Base-by-base conservation (phyloP, 1,284 basidiomycete genomes). In the Takashimella tepidaria region DNA sequence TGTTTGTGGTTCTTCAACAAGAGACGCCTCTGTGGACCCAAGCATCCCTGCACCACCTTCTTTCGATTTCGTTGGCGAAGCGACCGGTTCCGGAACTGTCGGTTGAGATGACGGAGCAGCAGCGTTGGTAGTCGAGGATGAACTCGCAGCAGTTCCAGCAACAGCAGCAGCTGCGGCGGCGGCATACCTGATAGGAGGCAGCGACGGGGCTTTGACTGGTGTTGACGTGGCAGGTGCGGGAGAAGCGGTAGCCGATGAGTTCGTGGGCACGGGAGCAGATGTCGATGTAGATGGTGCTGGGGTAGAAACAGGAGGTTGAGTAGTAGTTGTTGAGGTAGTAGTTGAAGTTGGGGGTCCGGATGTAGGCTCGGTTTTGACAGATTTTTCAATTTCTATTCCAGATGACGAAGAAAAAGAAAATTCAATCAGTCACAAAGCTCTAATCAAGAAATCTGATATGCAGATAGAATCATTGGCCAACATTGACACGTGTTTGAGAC, bases 131-230 rank as follows among this genome's bases (percentile, higher is more conserved):
- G 69, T 42, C 47, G 64, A 42, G 19, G 63, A 45, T 43, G 68
- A 41, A 40, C 65, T 50, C 47, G 73, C 46, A 27, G 73, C 37
- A 46, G 75, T 56, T 27, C 64, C 58, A 5, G 69, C 72, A 13
- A 88, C 87, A 3, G 88, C 89, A 0, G 90, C 91, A 1, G 91
- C 92, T 2, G 92, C 92, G 0, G 91, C 92, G 6, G 90, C 84
- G 27, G 93, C 89, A 68, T 97, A 97, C 48, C 88, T 82, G 68
- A 95, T 90, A 1, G 82, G 80, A 23, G 91, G 87, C 49, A 89
- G 70, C 20, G 82, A 72, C n/a, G 79, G 69, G 23, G 71, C 63
- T 49, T 72, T 69, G 11, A 81, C 74, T 22, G 74, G 60, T 2
- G 60, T 58, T n/a, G n/a, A n/a, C n/a, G n/a, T n/a, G n/a, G n/a